These are phyloP conservation scores for Xylaria scruposa DNA, from an alignment of 495 filamentous ascomycete genomes.

Conservation along the genomic window DNA sequence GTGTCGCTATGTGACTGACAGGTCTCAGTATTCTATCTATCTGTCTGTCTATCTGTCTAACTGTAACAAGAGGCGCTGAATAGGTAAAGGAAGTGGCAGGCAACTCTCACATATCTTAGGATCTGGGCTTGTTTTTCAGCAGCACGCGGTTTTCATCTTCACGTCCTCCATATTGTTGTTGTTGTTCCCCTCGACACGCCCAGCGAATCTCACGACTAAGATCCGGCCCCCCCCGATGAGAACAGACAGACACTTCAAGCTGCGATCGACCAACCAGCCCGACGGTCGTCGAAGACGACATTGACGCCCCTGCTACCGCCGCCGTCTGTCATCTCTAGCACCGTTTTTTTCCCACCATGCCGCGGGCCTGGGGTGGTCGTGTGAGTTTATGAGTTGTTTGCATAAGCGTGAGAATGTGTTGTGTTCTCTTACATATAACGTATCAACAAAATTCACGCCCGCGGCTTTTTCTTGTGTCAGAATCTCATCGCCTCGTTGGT, in stretches of 20 bases:
- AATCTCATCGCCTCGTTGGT: neutral
- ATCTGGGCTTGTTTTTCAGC: neutral
- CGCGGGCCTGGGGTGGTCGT: neutral
- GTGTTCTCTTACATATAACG: neutral
- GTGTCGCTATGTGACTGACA: neutral
- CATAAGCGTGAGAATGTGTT: neutral
- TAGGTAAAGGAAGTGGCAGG: neutral
- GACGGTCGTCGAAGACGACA: neutral
- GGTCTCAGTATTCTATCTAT: neutral
- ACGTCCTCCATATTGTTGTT: neutral
- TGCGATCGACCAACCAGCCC: neutral
- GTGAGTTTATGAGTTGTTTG: neutral
- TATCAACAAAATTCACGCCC: slow-evolving; percentile 2
- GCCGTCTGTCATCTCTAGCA: too few relatives aligned
- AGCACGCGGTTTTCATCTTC: neutral
- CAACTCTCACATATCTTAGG: neutral
- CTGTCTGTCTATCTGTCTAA: too few relatives aligned
- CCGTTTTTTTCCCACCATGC: too few relatives aligned
- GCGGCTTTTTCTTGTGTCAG: neutral
- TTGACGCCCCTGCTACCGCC: too few relatives aligned
- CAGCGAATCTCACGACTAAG: neutral
- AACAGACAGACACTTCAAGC: neutral
- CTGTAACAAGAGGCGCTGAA: neutral
- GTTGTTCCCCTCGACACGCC: neutral
- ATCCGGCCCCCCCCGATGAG: neutral